Percentiles rank a stretch among this genome's conserved stretches.
These are phyloP conservation scores for Chaetomiaceae sp. DNA, from an alignment of 2,329 filamentous ascomycete species.

Conservation along the genomic window DNA sequence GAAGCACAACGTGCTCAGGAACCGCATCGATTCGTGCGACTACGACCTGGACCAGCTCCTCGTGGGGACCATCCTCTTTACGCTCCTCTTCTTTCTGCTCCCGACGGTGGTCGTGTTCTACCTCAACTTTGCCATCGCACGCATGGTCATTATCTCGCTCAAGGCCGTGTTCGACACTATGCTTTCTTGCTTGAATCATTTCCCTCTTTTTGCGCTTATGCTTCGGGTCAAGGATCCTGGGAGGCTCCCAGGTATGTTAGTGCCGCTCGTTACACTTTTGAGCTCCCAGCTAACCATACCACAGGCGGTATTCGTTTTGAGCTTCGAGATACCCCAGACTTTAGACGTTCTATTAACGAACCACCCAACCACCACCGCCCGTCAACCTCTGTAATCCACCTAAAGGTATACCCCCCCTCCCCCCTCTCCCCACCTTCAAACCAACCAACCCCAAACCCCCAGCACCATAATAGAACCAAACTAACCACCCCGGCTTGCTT, in stretches of 20 bases:
- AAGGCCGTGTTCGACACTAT: constrained; percentile 90
- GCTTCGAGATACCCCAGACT: constrained; percentile 66
- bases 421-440: background rate
- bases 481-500: constrained; percentile 10
- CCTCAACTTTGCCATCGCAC: constrained; percentile 86
- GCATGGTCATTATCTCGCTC: constrained; percentile 90
- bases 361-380: constrained; percentile 42
- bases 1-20: constrained; percentile 93
- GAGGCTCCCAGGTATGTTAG: constrained; percentile 74
- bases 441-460: no score
- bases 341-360: constrained; percentile 39
- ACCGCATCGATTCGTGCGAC: constrained; percentile 97
- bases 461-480: no score
- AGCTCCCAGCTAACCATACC: constrained; percentile 18
- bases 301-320: constrained; percentile 82
- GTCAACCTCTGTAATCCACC: constrained; percentile 75
- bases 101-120: constrained; percentile 97
- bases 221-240: constrained; percentile 87
- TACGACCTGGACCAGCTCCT: constrained; percentile 97
- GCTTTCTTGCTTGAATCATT: constrained; percentile 92
- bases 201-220: constrained; percentile 96
- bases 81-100: constrained; percentile 86
- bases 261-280: constrained; percentile 10
- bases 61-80: constrained; percentile 94
- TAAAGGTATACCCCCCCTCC: constrained; percentile 58